phyloP scores from a whole-genome alignment of 2,329 filamentous ascomycete genomes.

The Aspergillus sp. region DNA sequence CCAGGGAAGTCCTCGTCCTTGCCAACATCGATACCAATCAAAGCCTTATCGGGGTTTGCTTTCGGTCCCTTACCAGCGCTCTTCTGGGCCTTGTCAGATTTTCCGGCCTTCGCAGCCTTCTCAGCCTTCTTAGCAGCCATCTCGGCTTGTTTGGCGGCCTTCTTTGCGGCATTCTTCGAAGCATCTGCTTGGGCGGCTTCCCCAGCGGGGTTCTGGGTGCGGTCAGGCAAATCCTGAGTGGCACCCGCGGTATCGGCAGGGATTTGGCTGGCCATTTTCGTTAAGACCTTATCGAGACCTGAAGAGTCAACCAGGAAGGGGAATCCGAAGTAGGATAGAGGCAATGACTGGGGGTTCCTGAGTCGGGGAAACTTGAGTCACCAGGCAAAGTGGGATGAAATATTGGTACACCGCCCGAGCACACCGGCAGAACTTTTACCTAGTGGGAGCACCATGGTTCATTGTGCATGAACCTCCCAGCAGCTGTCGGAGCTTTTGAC shows the following conservation, averaged over 20 bases:
- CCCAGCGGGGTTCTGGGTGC: conserved; percentile 41
- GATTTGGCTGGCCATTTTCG: conserved; percentile 34
- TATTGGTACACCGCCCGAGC: conserved; percentile 34
- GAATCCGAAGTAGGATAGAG: conserved; percentile 15
- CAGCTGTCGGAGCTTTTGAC: conserved; percentile 28
- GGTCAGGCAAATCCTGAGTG: conserved; percentile 39
- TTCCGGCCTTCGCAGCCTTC: conserved; percentile 48
- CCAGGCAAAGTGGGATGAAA: conserved; percentile 38
- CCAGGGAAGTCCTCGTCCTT: conserved; percentile 85
- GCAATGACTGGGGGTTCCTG: conserved; percentile 15
- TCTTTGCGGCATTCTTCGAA: conserved; percentile 33
- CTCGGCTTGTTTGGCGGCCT: conserved; percentile 24
- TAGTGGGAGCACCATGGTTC: conserved; percentile 16
- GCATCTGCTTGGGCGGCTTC: conserved; percentile 32
- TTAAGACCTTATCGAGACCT: conserved; percentile 12
- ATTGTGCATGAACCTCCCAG: conserved; percentile 6
- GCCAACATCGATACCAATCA: conserved; percentile 83
- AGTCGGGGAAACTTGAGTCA: conserved; percentile 22
- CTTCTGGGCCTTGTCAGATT: conserved; percentile 49
- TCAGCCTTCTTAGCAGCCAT: conserved; percentile 29
- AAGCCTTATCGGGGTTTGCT: conserved; percentile 60
- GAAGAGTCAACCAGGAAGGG: conserved; percentile 21
- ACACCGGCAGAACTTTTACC: conserved; percentile 44
- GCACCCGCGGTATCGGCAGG: conserved; percentile 29
- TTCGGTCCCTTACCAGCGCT: conserved; percentile 48